Conservation (phyloP, 1,139 yeast species). For the Saccharomyces hybrid region DNA sequence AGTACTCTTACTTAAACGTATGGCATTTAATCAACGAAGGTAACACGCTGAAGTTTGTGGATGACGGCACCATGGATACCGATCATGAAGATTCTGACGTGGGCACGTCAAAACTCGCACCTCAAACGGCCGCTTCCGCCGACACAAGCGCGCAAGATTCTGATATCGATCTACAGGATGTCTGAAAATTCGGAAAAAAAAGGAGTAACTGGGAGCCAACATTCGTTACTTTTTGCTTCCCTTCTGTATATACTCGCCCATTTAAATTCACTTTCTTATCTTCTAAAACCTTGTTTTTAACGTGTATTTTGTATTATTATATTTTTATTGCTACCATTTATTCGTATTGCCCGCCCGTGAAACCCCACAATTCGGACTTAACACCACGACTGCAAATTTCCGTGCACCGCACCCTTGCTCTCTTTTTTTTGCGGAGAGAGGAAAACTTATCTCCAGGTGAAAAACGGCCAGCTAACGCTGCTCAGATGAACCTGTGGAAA, state of each 20-base stretch:
- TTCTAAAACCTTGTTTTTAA: background rate
- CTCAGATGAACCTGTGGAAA: background rate
- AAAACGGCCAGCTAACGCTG: background rate
- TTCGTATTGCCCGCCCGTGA: background rate
- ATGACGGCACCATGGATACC: conserved; percentile 28
- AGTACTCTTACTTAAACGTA: conserved; percentile 63
- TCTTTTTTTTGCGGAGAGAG: background rate
- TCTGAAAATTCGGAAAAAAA: background rate
- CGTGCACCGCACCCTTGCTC: background rate
- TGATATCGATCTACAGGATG: background rate
- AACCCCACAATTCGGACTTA: background rate
- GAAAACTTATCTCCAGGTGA: background rate
- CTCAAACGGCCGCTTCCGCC: background rate
- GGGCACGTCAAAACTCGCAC: background rate
- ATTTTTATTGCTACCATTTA: background rate
- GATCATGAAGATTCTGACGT: background rate
- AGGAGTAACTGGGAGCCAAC: background rate
- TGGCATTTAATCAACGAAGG: conserved; percentile 74
- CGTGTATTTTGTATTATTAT: background rate
- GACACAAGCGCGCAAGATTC: background rate
- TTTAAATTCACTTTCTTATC: background rate
- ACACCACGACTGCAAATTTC: background rate
- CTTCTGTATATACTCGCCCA: background rate
- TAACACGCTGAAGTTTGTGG: conserved; percentile 38
- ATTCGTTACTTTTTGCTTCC: no score